Evolutionary conservation across 202 grass and related monocot species (phyloP), one percentile per base, ranked within the genome.

Genomic region (Dendrocalamus latiflorus): DNA sequence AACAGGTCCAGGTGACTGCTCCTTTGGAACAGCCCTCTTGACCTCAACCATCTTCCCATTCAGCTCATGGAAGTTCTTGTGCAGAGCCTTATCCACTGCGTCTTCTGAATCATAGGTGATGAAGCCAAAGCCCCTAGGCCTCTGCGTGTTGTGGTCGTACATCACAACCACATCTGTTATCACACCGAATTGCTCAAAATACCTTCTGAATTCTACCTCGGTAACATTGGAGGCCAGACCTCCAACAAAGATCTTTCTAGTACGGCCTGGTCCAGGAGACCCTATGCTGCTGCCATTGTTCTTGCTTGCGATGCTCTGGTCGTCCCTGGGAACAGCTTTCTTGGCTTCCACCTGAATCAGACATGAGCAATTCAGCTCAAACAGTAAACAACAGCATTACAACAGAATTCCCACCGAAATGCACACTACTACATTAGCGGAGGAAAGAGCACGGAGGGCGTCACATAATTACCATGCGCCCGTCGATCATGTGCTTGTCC

Each of bases 41-140:
- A 97, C 94, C 82, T 97, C 94, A 68, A 97, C 94, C 86, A 94
- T 91, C 82, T 97, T 97, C 36, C 92, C 92, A 79, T 93, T 94
- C 43, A 97, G 90, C 75, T 97, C 90, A 67, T 97, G 94, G 70
- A 97, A 97, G 58, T 85, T 92, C 78, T 92, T 97, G 56, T 90
- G 79, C 47, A 97, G 77, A 5, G 81, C 92, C 82, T 90, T 91
- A 25, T 97, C 94, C 72, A 97, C 94, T 0, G 92, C 88, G 5
- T 91, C 88, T 71, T 94, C 94, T 8, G 91, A 94, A 74, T 97
- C 94, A 87, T 91, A 97, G 33, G 94, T 94, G 83, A 97, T 97
- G 81, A 97, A 97, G 51, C 94, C 94, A 39, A 97, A 97, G 17
- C 94, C 94, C 61, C 94, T 90, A 9, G 94, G 91, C 68, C 94